Percentiles rank a stretch among this genome's conserved stretches.
These are phyloP conservation scores for Verticillium longisporum DNA, from an alignment of 2,329 filamentous ascomycete genomes.

Conservation along the genomic window DNA sequence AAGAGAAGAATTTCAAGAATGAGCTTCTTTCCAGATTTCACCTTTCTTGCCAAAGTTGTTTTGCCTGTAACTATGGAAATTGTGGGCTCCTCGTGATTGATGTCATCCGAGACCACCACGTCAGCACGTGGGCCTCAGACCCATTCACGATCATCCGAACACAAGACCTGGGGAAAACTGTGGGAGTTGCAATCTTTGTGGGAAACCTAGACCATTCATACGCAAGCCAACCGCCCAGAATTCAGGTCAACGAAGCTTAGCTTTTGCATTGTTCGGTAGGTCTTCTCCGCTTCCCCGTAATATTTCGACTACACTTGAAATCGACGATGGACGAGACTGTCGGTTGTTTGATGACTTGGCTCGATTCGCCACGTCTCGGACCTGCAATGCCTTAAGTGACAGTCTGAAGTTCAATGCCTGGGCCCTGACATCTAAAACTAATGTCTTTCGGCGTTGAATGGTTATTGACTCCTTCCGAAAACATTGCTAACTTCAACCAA, in stretches of 20 bases:
- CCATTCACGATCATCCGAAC: background rate
- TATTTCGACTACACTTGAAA: background rate
- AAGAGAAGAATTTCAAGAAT: too few species aligned
- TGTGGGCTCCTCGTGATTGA: background rate
- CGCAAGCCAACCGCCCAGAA: background rate
- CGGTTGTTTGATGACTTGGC: too few species aligned
- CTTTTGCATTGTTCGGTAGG: background rate
- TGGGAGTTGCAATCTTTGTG: background rate
- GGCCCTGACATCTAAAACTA: too few species aligned
- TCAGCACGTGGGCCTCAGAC: background rate
- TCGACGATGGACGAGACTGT: background rate
- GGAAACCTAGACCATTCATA: background rate
- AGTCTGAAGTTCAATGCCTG: too few species aligned
- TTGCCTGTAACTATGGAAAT: too few species aligned
- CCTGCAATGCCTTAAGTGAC: too few species aligned
- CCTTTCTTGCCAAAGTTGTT: too few species aligned
- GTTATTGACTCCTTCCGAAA: too few species aligned
- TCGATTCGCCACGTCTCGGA: too few species aligned
- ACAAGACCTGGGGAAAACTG: background rate
- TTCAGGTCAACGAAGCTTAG: background rate
- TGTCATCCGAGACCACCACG: background rate
- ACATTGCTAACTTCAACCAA: too few species aligned
- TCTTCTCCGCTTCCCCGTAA: background rate
- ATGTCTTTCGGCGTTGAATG: too few species aligned
- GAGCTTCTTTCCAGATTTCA: too few species aligned